A percentile compares a stretch with the other conserved stretches of the same genome.
Evolutionary conservation across 2,329 filamentous ascomycete genomes (phyloP).

Genomic region (Penicillium occitanis): DNA sequence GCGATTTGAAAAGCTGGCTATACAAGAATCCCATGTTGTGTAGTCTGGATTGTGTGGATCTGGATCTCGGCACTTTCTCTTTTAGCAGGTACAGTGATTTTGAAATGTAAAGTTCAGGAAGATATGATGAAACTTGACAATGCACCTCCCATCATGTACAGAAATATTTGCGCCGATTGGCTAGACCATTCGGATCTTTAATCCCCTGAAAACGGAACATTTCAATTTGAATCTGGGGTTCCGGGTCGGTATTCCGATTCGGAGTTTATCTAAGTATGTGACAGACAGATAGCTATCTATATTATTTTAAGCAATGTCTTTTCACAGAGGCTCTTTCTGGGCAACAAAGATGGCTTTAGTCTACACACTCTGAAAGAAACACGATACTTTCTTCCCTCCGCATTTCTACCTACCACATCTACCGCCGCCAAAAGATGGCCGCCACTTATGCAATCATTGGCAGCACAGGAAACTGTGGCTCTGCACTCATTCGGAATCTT

Average conservation of each 20-base stretch:
- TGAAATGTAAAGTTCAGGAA: not conserved
- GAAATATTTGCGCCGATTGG: not conserved
- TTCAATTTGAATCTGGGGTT: not conserved
- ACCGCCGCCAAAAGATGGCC: not conserved
- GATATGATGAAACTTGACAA: not conserved
- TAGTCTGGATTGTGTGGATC: not conserved
- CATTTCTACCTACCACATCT: not conserved
- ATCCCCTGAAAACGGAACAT: not conserved
- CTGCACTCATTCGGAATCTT: slow-evolving; percentile 43
- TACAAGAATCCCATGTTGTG: not conserved
- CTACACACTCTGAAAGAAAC: not conserved
- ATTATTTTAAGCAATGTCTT: not conserved
- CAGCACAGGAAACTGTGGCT: slow-evolving; percentile 48
- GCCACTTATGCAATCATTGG: slow-evolving; percentile 44
- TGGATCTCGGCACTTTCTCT: not conserved
- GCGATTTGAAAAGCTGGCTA: not conserved
- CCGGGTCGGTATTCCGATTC: not conserved
- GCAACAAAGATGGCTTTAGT: not conserved
- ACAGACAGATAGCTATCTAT: not conserved
- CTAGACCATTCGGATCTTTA: not conserved
- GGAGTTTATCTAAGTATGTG: not conserved
- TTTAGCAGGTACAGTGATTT: not conserved
- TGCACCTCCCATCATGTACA: not conserved
- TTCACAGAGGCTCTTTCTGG: not conserved
- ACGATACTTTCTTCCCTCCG: not conserved